phyloP scores from a whole-genome alignment of 306 rosid genomes.

The Dryas drummondii region DNA sequence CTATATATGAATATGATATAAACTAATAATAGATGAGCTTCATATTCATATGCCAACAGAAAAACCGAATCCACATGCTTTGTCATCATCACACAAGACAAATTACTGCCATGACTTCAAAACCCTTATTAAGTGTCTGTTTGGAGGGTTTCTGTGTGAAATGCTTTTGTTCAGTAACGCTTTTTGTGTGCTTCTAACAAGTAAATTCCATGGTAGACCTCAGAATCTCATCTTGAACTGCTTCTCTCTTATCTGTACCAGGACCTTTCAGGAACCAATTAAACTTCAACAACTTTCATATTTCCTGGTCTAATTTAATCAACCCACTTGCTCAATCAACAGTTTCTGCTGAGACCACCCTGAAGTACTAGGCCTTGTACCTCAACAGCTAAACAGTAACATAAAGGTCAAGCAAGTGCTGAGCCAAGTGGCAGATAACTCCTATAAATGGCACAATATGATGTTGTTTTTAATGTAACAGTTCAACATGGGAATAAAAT shows the following conservation, averaged over 20 bases:
- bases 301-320: not conserved
- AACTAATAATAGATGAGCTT: not conserved
- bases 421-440: too few species aligned
- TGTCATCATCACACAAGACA: conserved; percentile 19
- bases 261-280: not conserved
- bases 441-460: too few species aligned
- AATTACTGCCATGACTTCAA: conserved; percentile 4
- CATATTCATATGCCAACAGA: not conserved
- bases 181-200: too few species aligned
- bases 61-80: conserved; percentile 14
- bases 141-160: too few species aligned
- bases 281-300: not conserved
- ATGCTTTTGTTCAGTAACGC: too few species aligned
- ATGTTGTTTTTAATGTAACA: too few species aligned
- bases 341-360: not conserved
- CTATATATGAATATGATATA: not conserved
- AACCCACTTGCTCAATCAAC: not conserved
- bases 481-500: too few species aligned
- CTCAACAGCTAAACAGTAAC: conserved; percentile 1
- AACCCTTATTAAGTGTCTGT: too few species aligned
- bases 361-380: not conserved
- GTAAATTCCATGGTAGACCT: not conserved
- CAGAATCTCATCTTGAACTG: not conserved
- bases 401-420: not conserved
- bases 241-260: not conserved